A percentile compares a stretch with the other conserved stretches of the same genome.
Evolutionary conservation across 2,329 filamentous ascomycete genomes (phyloP).

Genomic region (Penicillium sp.): DNA sequence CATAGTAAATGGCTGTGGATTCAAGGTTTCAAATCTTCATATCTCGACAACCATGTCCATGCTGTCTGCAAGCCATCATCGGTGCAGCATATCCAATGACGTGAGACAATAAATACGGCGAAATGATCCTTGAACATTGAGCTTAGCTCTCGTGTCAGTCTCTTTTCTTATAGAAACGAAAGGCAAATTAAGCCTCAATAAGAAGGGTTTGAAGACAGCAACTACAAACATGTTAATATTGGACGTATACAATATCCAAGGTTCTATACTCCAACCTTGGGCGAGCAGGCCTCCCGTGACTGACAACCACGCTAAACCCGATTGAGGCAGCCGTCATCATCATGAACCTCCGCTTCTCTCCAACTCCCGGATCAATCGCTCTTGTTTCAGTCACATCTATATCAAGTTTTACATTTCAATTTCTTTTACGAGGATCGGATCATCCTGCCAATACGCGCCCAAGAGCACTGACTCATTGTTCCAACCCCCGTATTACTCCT

Average conservation of each 20-base stretch:
- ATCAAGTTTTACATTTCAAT: slow-evolving; percentile 4
- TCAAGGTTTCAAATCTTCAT: not conserved
- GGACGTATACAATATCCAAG: not conserved
- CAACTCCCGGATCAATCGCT: slow-evolving; percentile 3
- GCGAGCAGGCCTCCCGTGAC: slow-evolving; percentile 30
- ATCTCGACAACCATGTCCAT: not conserved
- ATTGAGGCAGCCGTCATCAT: slow-evolving; percentile 26
- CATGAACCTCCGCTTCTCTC: slow-evolving; percentile 24
- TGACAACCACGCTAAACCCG: slow-evolving; percentile 27
- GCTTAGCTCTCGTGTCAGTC: not conserved
- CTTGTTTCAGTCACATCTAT: slow-evolving; percentile 14
- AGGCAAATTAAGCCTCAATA: not conserved
- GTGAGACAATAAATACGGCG: not conserved
- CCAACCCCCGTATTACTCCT: slow-evolving; percentile 19
- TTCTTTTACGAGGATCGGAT: slow-evolving; percentile 10
- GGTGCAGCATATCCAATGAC: slow-evolving; percentile 1
- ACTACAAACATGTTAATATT: not conserved
- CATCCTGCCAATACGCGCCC: slow-evolving; percentile 6
- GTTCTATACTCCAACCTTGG: slow-evolving; percentile 3
- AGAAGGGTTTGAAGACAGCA: not conserved
- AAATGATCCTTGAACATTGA: not conserved
- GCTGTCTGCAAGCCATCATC: slow-evolving; percentile 1
- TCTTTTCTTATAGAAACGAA: not conserved
- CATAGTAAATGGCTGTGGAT: not conserved
- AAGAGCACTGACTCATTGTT: slow-evolving; percentile 11